Evolutionary conservation across 768 basidiomycete genomes (phyloP).

Genomic region (Mycena galopus): DNA sequence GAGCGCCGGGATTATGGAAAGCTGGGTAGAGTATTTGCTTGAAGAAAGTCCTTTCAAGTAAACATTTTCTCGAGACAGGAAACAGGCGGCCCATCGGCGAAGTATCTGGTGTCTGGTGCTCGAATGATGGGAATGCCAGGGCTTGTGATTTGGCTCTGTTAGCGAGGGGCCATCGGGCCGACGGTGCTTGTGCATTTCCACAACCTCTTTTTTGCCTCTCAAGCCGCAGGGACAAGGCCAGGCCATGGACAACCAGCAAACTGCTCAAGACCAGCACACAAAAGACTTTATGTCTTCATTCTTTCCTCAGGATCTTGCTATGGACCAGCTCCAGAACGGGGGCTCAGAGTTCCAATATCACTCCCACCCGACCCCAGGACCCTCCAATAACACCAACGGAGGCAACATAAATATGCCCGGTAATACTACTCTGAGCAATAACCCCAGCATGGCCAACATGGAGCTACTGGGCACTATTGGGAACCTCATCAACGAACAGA

Average conservation of each 20-base stretch:
- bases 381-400: slow-evolving; percentile 20
- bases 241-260: slow-evolving; percentile 41
- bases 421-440: background rate
- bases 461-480: slow-evolving; percentile 29
- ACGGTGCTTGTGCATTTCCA: background rate
- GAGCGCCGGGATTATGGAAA: too few species aligned
- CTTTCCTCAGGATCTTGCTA: slow-evolving; percentile 45
- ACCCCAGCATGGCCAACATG: slow-evolving; percentile 20
- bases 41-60: too few species aligned
- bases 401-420: background rate
- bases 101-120: background rate
- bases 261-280: slow-evolving; percentile 38
- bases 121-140: too few species aligned
- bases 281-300: slow-evolving; percentile 52
- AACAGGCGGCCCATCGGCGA: too few species aligned
- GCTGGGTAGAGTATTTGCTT: too few species aligned
- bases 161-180: background rate
- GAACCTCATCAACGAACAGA: slow-evolving; percentile 31
- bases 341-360: slow-evolving; percentile 40
- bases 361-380: background rate
- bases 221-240: background rate
- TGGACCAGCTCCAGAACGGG: slow-evolving; percentile 41
- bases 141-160: background rate
- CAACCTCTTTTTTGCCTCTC: background rate
- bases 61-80: too few species aligned